Conservation (phyloP, 2,329 filamentous ascomycete genomes). For the Botryotinia narcissicola region DNA sequence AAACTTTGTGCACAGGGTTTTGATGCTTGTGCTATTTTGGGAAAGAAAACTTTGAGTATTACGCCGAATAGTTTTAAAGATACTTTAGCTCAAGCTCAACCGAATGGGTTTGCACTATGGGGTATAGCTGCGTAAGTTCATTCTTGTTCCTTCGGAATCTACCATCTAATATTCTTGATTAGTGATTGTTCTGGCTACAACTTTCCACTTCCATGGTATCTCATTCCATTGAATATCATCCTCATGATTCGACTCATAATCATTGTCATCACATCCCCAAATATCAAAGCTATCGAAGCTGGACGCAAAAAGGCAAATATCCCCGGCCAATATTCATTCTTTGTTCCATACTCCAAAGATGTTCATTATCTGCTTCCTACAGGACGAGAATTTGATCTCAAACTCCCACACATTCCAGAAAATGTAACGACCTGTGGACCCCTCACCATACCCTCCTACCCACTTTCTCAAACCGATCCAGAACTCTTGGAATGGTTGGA, state of each 20-base stretch:
- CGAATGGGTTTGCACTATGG: conserved; percentile 39
- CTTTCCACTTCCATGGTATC: conserved; percentile 47
- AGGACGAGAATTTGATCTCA: conserved; percentile 37
- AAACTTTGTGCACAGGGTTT: conserved; percentile 45
- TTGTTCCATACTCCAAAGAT: conserved; percentile 38
- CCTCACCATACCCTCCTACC: conserved; percentile 41
- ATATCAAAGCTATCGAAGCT: conserved; percentile 29
- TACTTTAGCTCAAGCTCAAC: conserved; percentile 43
- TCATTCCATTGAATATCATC: conserved; percentile 45
- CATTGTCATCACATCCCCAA: conserved; percentile 26
- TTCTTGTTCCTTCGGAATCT: background rate
- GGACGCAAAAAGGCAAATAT: conserved; percentile 35
- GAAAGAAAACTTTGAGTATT: conserved; percentile 41
- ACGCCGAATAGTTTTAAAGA: conserved; percentile 48
- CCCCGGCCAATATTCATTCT: conserved; percentile 29
- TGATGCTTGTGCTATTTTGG: conserved; percentile 43
- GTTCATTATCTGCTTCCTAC: conserved; percentile 32
- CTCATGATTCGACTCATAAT: conserved; percentile 38
- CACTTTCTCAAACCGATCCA: conserved; percentile 42
- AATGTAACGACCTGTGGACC: conserved; percentile 49
- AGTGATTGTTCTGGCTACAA: conserved; percentile 41
- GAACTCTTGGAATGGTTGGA: conserved; percentile 46
- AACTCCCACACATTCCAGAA: conserved; percentile 43
- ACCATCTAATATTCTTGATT: background rate
- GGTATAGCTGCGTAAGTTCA: conserved; percentile 42